Conservation (phyloP, 768 basidiomycete species). For the Calocybe indica region DNA sequence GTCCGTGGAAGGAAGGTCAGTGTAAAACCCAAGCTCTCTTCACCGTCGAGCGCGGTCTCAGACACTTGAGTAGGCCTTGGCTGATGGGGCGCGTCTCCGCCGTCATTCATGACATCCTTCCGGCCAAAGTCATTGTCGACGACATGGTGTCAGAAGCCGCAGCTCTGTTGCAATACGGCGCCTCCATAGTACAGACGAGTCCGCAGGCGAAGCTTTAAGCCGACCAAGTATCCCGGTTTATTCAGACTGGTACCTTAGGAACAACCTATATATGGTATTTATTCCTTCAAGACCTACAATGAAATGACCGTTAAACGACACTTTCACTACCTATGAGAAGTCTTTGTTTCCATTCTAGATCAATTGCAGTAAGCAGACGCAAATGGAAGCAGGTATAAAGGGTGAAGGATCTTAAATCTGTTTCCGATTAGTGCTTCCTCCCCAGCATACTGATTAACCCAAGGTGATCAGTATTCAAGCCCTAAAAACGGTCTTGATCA, state of each 20-base stretch:
- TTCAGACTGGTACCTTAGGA: background rate
- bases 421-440: too few relatives aligned
- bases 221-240: slow-evolving; percentile 4
- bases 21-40: background rate
- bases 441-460: too few relatives aligned
- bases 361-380: too few relatives aligned
- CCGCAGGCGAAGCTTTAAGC: slow-evolving; percentile 45
- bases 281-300: too few relatives aligned
- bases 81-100: slow-evolving; percentile 81
- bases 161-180: slow-evolving; percentile 27
- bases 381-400: too few relatives aligned
- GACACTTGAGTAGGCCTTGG: slow-evolving; percentile 38
- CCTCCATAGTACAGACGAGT: slow-evolving; percentile 26
- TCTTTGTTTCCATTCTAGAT: too few relatives aligned
- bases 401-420: too few relatives aligned
- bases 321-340: too few relatives aligned
- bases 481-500: too few relatives aligned
- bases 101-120: slow-evolving; percentile 67
- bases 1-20: slow-evolving; percentile 46
- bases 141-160: slow-evolving; percentile 54
- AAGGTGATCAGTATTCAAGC: too few relatives aligned
- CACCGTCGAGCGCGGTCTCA: background rate
- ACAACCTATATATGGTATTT: too few relatives aligned
- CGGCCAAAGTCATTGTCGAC: slow-evolving; percentile 81
- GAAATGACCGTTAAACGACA: too few relatives aligned